These are phyloP conservation scores for Pleurotus citrinopileatus DNA, from an alignment of 768 basidiomycete species.

Conservation along the genomic window DNA sequence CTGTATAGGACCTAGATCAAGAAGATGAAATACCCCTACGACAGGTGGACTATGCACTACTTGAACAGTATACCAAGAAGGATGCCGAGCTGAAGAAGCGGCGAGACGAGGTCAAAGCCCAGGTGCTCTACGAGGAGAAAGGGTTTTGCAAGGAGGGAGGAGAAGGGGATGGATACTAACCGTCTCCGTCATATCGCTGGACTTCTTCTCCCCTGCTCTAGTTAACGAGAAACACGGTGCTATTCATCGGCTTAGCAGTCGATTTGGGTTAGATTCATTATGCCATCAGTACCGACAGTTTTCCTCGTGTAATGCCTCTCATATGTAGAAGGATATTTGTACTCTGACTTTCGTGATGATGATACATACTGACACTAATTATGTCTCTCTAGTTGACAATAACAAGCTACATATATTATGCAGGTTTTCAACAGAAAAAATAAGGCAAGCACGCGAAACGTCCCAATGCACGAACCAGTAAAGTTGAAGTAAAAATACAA, in stretches of 20 bases:
- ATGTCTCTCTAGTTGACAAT: conserved; percentile 1
- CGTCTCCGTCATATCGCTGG: background rate
- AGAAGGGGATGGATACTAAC: conserved; percentile 92
- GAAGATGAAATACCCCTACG: conserved; percentile 85
- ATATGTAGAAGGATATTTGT: conserved; percentile 2
- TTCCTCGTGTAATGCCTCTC: background rate
- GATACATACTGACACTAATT: background rate
- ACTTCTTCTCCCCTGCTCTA: background rate
- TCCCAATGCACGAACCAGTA: background rate
- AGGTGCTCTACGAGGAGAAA: conserved; percentile 76
- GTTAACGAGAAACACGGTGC: conserved; percentile 4
- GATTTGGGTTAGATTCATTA: conserved; percentile 5
- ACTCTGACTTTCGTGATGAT: background rate
- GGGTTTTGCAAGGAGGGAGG: conserved; percentile 96
- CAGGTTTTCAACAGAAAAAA: conserved; percentile 10
- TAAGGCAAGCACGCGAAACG: conserved; percentile 10
- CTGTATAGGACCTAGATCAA: conserved; percentile 77
- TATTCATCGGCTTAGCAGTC: background rate
- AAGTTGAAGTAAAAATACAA: conserved; percentile 24
- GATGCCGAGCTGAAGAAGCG: conserved; percentile 74
- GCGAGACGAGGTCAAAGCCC: conserved; percentile 80
- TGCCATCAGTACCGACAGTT: conserved; percentile 3
- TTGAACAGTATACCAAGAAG: conserved; percentile 70
- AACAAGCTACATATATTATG: conserved; percentile 4
- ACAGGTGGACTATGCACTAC: conserved; percentile 67